A percentile compares a stretch with the other conserved stretches of the same genome.
phyloP scores from a whole-genome alignment of 257 asterid genomes.

The Thymus quinquecostatus region DNA sequence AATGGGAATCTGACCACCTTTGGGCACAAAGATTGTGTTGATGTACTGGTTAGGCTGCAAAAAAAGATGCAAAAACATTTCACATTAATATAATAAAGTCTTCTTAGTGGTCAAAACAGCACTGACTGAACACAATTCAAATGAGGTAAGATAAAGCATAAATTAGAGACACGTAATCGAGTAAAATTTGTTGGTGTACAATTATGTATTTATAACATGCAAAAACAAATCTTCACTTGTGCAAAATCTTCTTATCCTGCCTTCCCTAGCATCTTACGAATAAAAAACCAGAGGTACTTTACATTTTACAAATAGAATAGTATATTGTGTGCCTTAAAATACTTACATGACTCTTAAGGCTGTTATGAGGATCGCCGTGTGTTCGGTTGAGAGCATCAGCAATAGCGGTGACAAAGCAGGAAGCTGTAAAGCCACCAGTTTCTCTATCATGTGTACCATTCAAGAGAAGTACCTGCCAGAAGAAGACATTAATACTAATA shows the following conservation, averaged over 20 bases:
- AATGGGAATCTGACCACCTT: constrained; percentile 67
- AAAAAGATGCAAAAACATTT: constrained; percentile 27
- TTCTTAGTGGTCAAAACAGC: background rate
- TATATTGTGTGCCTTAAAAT: background rate
- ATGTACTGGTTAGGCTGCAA: constrained; percentile 77
- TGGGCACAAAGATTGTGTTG: constrained; percentile 79
- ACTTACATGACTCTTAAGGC: constrained; percentile 75
- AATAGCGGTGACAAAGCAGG: constrained; percentile 89
- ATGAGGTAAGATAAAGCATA: constrained; percentile 12
- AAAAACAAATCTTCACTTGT: background rate
- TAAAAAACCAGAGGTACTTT: background rate
- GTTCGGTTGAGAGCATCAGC: constrained; percentile 93
- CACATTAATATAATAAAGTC: background rate
- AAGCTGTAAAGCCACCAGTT: constrained; percentile 81
- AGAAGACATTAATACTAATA: constrained; percentile 24
- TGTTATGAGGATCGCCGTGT: constrained; percentile 64
- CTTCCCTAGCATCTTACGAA: background rate
- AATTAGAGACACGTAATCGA: background rate
- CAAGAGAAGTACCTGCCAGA: constrained; percentile 77
- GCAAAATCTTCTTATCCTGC: background rate
- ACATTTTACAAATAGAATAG: background rate
- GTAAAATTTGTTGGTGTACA: background rate
- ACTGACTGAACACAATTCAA: background rate
- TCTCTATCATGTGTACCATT: constrained; percentile 92
- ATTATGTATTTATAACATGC: background rate